Conservation (phyloP, 169 alveolate species). For the Plasmodium gallinaceum region DNA sequence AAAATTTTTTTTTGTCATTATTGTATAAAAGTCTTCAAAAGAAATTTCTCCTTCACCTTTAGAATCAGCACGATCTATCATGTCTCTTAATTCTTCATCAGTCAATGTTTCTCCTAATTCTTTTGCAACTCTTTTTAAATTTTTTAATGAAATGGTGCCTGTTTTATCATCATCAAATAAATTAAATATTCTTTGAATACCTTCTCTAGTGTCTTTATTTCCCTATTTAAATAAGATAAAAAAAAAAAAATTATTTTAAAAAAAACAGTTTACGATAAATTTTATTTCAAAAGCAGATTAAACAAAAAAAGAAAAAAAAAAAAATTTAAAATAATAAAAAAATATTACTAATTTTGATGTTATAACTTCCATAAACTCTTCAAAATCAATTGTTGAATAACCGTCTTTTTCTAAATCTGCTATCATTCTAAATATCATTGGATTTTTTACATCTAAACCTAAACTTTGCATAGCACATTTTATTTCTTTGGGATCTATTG, state of each 20-base stretch:
- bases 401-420: constrained; percentile 98
- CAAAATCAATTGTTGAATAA: constrained; percentile 96
- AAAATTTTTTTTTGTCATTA: constrained; percentile 98
- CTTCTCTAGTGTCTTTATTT: constrained; percentile 98
- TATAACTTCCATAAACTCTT: constrained; percentile 98
- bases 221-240: constrained; percentile 83
- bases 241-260: background rate
- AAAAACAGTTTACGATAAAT: background rate
- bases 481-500: constrained; percentile 98
- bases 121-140: constrained; percentile 97
- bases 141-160: constrained; percentile 95
- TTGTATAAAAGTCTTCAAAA: constrained; percentile 98
- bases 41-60: constrained; percentile 99
- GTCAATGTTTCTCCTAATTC: constrained; percentile 98
- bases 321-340: background rate
- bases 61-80: constrained; percentile 99
- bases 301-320: background rate
- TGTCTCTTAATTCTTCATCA: constrained; percentile 97
- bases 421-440: constrained; percentile 97
- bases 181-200: constrained; percentile 96
- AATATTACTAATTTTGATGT: constrained; percentile 92
- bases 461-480: constrained; percentile 99
- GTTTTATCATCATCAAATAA: constrained; percentile 98
- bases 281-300: background rate
- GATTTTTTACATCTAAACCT: constrained; percentile 99